Evolutionary conservation across 75 land plant genomes (phyloP), one percentile per base, ranked within the genome.

Genomic region (Selaginella tamariscina): DNA sequence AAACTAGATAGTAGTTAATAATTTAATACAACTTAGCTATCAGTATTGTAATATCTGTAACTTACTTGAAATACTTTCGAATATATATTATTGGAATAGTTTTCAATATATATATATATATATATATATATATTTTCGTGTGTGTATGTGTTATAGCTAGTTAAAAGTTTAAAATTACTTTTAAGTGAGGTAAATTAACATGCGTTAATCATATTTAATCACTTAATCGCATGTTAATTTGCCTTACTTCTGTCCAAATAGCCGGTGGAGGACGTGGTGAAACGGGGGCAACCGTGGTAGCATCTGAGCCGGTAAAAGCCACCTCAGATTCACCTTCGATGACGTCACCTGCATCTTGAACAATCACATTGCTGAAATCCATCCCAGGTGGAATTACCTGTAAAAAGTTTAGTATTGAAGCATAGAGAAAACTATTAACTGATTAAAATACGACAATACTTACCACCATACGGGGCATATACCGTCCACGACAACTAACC

Each of bases 401-500:
- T 0, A 27, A 29, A n/a, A 59, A 59, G 21, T 8, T 8, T n/a
- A 21, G 8, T 2, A 59, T 5, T 8, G 49, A 15, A 39, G 49
- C 11, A 39, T 39, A 5, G 15, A 39, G 15, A 39, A 5, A 39
- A 39, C 49, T 39, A 39, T 5, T 5, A 39, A 39, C 49, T 5
- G 5, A 39, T 39, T 5, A 5, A 21, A 59, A 59, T 2, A 59
- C 2, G 21, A 59, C 11, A 32, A 39, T 8, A 22, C 92, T 65
- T 82, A 88, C 93, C 80, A 74, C 86, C 93, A 88, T 88, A 70
- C 86, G 80, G 20, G 93, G 93, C 86, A 88, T 86, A 73, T 65
- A 86, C 2, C 89, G 86, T 2, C 86, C 93, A 78, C 83, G 85
- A 59, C 93, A 88, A 64, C 73, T 80, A 26, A 86, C 84, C 2